These are phyloP conservation scores for Lodderomyces margitis DNA, from an alignment of 1,139 yeast species.

Conservation along the genomic window DNA sequence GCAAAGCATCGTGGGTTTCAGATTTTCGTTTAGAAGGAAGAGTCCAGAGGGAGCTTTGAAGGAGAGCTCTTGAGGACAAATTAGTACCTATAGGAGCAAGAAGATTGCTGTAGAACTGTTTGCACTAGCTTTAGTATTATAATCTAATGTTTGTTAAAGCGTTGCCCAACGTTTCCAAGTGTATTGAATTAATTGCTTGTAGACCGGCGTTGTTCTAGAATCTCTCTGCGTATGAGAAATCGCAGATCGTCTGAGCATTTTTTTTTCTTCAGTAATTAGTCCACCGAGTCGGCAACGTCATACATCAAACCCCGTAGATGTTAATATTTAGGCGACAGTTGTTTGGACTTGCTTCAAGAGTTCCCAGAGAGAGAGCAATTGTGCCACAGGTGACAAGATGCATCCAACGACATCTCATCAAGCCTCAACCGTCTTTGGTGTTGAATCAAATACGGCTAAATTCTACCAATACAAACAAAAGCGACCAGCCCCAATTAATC, in stretches of 20 bases:
- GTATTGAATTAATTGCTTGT: too few species aligned
- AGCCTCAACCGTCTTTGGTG: not conserved
- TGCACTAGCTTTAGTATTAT: too few species aligned
- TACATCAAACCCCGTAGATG: not conserved
- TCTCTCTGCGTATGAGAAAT: too few species aligned
- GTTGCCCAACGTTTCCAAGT: too few species aligned
- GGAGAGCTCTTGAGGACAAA: too few species aligned
- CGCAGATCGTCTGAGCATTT: not conserved
- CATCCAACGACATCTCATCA: not conserved
- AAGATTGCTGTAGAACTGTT: too few species aligned
- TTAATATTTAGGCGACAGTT: not conserved
- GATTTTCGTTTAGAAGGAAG: conserved; percentile 2
- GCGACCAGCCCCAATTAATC: not conserved
- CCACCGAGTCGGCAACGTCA: not conserved
- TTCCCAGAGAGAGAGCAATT: not conserved
- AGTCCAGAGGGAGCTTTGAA: too few species aligned
- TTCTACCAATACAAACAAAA: not conserved
- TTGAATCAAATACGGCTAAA: conserved; percentile 1
- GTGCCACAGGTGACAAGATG: not conserved
- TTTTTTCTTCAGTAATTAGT: not conserved
- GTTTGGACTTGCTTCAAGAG: not conserved
- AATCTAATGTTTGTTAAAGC: too few species aligned
- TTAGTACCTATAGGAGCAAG: too few species aligned
- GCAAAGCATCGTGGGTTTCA: conserved; percentile 8
- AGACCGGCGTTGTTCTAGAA: too few species aligned